Evolutionary conservation across 306 rosid genomes (phyloP).

Genomic region (Arachis stenosperma): DNA sequence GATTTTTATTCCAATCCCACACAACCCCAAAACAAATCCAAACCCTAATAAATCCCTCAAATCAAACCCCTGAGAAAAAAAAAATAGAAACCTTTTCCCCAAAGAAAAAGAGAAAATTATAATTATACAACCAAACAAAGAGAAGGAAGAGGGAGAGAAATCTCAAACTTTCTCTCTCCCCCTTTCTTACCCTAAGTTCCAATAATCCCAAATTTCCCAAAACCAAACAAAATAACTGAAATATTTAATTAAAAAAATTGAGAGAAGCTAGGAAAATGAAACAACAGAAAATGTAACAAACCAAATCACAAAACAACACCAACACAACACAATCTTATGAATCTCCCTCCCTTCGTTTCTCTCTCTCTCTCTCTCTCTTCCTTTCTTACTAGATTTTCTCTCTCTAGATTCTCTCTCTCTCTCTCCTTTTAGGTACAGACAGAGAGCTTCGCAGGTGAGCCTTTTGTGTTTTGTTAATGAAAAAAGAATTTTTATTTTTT

Average conservation of each 20-base stretch:
- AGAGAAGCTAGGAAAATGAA: background rate
- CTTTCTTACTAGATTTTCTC: constrained; percentile 11
- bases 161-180: constrained; percentile 39
- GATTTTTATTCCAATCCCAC: background rate
- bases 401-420: constrained; percentile 22
- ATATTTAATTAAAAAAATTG: background rate
- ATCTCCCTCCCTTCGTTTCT: background rate
- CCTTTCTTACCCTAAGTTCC: no score
- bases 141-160: constrained; percentile 47
- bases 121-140: background rate
- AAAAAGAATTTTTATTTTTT: background rate
- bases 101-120: background rate
- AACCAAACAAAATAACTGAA: constrained; percentile 1
- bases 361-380: background rate
- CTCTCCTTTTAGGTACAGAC: constrained; percentile 11
- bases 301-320: constrained; percentile 3
- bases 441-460: constrained; percentile 47
- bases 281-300: constrained; percentile 15
- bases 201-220: constrained; percentile 32
- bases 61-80: constrained; percentile 13
- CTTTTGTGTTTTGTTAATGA: constrained; percentile 34
- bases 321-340: background rate
- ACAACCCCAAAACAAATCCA: constrained; percentile 32
- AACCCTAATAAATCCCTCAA: constrained; percentile 63
- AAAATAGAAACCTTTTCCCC: background rate